Evolutionary conservation across 148 eudicot species (phyloP).

Genomic region (Camellia granthamiana): DNA sequence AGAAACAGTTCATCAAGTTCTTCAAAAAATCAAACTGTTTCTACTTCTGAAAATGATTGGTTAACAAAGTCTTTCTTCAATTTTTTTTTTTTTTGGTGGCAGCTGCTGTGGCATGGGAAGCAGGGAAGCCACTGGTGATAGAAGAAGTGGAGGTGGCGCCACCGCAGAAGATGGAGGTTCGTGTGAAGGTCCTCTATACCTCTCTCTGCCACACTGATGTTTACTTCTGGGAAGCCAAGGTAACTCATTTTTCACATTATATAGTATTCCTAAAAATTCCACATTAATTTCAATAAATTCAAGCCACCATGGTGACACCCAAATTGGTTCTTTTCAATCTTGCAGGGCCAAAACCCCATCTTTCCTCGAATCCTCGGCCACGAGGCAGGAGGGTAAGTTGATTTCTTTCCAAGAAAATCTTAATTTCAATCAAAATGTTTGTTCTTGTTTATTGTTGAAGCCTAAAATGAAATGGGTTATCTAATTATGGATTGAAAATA

Average conservation of each 20-base stretch:
- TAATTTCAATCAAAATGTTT: too few species aligned
- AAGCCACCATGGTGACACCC: neutral
- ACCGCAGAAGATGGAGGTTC: slow-evolving; percentile 37
- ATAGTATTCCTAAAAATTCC: neutral
- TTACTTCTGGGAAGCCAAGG: slow-evolving; percentile 45
- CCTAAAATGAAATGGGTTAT: neutral
- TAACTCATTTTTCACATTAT: neutral
- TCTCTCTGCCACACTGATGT: slow-evolving; percentile 44
- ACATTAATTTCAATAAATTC: neutral
- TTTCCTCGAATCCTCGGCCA: slow-evolving; percentile 53
- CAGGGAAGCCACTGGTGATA: slow-evolving; percentile 47
- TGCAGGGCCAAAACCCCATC: slow-evolving; percentile 25
- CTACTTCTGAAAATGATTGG: neutral
- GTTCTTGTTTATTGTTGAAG: neutral
- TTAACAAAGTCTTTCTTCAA: neutral
- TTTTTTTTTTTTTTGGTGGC: neutral
- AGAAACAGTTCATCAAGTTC: too few species aligned
- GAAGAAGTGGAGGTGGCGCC: slow-evolving; percentile 54
- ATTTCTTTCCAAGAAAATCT: too few species aligned
- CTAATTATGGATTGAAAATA: neutral
- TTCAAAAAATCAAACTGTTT: neutral
- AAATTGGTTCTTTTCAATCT: slow-evolving; percentile 15
- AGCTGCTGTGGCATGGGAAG: slow-evolving; percentile 52
- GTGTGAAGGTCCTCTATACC: slow-evolving; percentile 33
- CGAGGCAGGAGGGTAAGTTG: slow-evolving; percentile 46